phyloP scores from a whole-genome alignment of 352 stramenopile species.

The Detonula confervacea region DNA sequence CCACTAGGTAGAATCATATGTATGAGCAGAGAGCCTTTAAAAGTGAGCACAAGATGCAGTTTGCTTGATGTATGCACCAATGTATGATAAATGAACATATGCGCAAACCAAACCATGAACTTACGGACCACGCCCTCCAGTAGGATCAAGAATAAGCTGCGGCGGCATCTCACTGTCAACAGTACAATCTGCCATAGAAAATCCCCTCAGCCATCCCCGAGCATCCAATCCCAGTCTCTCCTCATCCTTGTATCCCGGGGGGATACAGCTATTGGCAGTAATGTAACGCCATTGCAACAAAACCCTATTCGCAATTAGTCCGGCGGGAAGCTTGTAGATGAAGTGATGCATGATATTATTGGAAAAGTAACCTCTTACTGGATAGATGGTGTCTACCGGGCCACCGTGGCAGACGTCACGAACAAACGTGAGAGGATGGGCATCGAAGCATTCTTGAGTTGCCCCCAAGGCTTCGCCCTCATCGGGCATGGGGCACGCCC shows the following conservation, averaged over 20 bases:
- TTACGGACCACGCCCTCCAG: neutral
- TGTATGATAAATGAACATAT: neutral
- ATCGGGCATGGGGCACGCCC: constrained; percentile 56
- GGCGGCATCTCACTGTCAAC: neutral
- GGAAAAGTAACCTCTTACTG: constrained; percentile 48
- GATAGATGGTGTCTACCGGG: constrained; percentile 19
- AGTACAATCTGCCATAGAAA: neutral
- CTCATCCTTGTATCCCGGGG: constrained; percentile 7
- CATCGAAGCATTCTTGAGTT: constrained; percentile 70
- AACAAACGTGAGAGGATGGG: constrained; percentile 58
- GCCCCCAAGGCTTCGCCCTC: constrained; percentile 20
- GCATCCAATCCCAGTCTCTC: neutral
- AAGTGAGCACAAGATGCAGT: neutral
- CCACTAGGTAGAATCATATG: neutral
- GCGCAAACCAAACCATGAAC: neutral
- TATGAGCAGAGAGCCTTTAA: neutral
- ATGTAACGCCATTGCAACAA: constrained; percentile 63
- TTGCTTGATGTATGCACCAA: neutral
- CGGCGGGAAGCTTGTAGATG: constrained; percentile 41
- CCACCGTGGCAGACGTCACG: constrained; percentile 42
- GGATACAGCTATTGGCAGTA: constrained; percentile 58
- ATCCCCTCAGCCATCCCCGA: neutral
- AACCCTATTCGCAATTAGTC: constrained; percentile 37
- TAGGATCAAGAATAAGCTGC: neutral
- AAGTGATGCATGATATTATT: constrained; percentile 10